phyloP scores from a whole-genome alignment of 2,329 filamentous ascomycete genomes.

The Beauveria sp. region DNA sequence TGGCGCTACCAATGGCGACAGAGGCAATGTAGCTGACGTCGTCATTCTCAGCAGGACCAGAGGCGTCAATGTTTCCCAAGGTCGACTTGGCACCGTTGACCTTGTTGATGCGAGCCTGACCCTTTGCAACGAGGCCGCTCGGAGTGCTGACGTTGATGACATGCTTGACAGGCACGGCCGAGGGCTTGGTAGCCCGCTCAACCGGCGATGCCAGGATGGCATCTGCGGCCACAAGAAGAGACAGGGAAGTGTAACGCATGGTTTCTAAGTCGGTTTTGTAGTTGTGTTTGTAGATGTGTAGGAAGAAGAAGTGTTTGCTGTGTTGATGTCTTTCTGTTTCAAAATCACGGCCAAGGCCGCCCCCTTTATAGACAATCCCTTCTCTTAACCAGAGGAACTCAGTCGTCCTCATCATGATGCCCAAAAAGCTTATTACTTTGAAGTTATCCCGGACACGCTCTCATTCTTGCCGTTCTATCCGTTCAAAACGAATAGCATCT shows the following conservation, averaged over 20 bases:
- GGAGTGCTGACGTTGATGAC: constrained; percentile 17
- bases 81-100: constrained; percentile 16
- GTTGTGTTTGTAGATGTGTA: background rate
- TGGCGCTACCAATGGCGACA: constrained; percentile 18
- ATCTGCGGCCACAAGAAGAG: constrained; percentile 13
- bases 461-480: constrained; percentile 1
- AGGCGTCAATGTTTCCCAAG: constrained; percentile 5
- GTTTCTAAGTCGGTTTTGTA: background rate
- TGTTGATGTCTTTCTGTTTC: background rate
- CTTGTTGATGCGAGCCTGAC: constrained; percentile 17
- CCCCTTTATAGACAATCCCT: background rate
- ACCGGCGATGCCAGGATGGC: constrained; percentile 19
- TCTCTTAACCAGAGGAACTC: background rate
- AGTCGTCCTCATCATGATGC: background rate
- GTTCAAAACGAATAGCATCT: background rate
- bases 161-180: constrained; percentile 17
- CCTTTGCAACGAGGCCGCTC: constrained; percentile 18
- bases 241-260: constrained; percentile 5
- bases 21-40: constrained; percentile 20
- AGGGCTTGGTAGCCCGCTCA: constrained; percentile 15
- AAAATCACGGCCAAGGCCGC: background rate
- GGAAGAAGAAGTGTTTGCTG: background rate
- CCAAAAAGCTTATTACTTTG: background rate
- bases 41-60: constrained; percentile 20
- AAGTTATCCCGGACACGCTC: background rate